Percentiles rank a stretch among this genome's conserved stretches.
phyloP scores from a whole-genome alignment of 2,329 filamentous ascomycete genomes.

The Ascochyta clinopodiicola region DNA sequence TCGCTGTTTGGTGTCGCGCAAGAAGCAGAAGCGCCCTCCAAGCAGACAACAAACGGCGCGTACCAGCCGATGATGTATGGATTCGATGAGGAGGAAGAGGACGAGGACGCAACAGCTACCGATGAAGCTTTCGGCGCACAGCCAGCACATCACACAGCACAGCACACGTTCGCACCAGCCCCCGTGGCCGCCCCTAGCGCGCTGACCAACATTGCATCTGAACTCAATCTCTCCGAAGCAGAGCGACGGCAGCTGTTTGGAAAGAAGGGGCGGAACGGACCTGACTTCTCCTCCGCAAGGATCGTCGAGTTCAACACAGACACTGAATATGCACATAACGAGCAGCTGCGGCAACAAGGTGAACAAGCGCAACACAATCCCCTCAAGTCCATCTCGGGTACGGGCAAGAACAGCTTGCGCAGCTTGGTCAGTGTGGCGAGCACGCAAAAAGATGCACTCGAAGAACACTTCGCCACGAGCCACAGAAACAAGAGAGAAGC shows the following conservation, averaged over 20 bases:
- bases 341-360: constrained; percentile 73
- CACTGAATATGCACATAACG: constrained; percentile 84
- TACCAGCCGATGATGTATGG: constrained; percentile 51
- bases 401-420: constrained; percentile 87
- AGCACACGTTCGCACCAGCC: constrained; percentile 18
- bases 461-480: constrained; percentile 88
- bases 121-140: constrained; percentile 6
- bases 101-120: constrained; percentile 22
- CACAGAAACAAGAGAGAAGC: constrained; percentile 82
- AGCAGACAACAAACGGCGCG: constrained; percentile 23
- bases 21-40: constrained; percentile 42
- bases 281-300: constrained; percentile 61
- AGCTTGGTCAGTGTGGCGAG: constrained; percentile 85
- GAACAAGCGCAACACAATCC: constrained; percentile 78
- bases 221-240: constrained; percentile 78
- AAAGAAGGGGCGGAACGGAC: constrained; percentile 60
- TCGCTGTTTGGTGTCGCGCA: constrained; percentile 73
- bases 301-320: constrained; percentile 90
- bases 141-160: constrained; percentile 9
- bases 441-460: constrained; percentile 83
- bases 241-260: constrained; percentile 87
- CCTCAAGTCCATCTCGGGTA: constrained; percentile 75
- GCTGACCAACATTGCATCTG: constrained; percentile 73
- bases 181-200: constrained; percentile 54
- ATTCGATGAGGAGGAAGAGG: constrained; percentile 26